Evolutionary conservation across 2,329 filamentous ascomycete genomes (phyloP), one percentile per base, ranked within the genome.

Genomic region (Tolypocladium cylindrosporum): DNA sequence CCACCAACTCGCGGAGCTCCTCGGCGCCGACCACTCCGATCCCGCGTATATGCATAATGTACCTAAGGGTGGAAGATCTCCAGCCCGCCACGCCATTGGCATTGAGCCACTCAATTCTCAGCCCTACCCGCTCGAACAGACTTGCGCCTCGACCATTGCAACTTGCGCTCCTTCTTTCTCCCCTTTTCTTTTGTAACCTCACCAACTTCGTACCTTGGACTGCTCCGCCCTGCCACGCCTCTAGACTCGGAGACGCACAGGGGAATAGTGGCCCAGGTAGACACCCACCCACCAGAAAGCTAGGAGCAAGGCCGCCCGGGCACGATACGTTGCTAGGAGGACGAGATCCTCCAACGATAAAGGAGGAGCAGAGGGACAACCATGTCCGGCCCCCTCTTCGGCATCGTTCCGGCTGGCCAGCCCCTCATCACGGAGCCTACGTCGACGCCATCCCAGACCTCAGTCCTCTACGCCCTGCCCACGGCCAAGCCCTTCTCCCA

Each of bases 401-500:
- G 83, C 66, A 75, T 86, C 63, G 76, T 87, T 58, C 83, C 84
- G 14, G 79, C 84, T 31, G 83, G 83, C 58, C 80, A 80, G 60
- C 79, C 82, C 1, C 75, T 85, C 55, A 75, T 86, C 59, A 82
- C 78, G 2, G 68, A 72, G 1, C 83, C 84, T 1, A 75, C 79
- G 37, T 77, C 78, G n/a, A 70, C 75, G 2, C 83, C 79, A 0
- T 77, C 79, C 0, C 74, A 75, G 55, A 80, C 78, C 2, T 81
- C 79, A n/a, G 79, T 84, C 64, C 75, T 85, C 58, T 87, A 81
- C 72, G 72, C 74, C 55, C 74, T 83, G 2, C 71, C 75, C 14
- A 64, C 73, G n/a, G 60, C 65, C 57, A 76, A 76, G 50, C 65
- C 84, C 55, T 91, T 94, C 71, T 85, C 88, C 19, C 91, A 97